These are phyloP conservation scores for Tolypocladium guangdongense DNA, from an alignment of 2,329 filamentous ascomycete genomes.

Conservation along the genomic window DNA sequence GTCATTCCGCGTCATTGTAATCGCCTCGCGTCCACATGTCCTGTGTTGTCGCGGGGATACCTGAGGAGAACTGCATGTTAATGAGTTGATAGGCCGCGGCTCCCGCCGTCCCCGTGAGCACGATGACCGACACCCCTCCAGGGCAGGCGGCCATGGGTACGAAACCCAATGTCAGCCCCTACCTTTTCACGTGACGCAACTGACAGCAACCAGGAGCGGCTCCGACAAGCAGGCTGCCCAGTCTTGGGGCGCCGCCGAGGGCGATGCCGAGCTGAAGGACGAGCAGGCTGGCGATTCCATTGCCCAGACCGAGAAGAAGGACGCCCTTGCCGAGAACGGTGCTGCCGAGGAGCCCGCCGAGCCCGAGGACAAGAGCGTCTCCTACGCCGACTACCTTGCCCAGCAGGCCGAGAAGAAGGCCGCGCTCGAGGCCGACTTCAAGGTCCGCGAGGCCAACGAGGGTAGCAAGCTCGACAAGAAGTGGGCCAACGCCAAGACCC, in stretches of 20 bases:
- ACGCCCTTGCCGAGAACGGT: constrained; percentile 43
- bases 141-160: constrained; percentile 32
- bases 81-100: constrained; percentile 34
- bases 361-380: constrained; percentile 79
- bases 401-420: constrained; percentile 63
- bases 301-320: constrained; percentile 74
- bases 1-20: constrained; percentile 10
- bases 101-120: constrained; percentile 39
- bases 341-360: constrained; percentile 40
- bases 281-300: constrained; percentile 87
- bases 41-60: not conserved
- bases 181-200: not conserved
- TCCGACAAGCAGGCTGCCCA: constrained; percentile 81
- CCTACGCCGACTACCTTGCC: constrained; percentile 79
- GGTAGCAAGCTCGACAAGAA: constrained; percentile 81
- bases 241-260: constrained; percentile 79
- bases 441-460: constrained; percentile 87
- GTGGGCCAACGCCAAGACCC: constrained; percentile 74
- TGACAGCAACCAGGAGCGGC: constrained; percentile 37
- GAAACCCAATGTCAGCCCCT: constrained; percentile 7
- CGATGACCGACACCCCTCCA: constrained; percentile 46
- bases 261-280: constrained; percentile 75
- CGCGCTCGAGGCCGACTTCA: constrained; percentile 50
- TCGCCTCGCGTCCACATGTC: not conserved
- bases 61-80: not conserved